phyloP scores from a whole-genome alignment of 306 rosid genomes.

The Calophaca sinica region DNA sequence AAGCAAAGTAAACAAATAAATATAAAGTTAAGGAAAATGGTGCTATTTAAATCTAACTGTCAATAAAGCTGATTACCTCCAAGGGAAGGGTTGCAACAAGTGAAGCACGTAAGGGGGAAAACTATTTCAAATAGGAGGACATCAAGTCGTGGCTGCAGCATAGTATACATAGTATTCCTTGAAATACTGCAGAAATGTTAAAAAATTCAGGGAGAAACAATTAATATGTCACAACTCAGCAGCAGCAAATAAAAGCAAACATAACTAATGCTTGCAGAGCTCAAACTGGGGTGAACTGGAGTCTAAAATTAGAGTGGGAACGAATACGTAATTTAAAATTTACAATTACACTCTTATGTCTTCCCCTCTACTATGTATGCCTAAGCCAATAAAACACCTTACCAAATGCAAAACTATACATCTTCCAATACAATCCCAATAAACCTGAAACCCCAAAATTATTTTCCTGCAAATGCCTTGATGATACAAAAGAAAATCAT shows the following conservation, averaged over 20 bases:
- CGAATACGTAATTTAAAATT: conserved; percentile 2
- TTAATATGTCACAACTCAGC: no score
- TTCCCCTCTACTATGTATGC: not conserved
- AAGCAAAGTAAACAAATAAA: conserved; percentile 37
- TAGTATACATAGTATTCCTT: no score
- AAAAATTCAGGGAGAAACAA: no score
- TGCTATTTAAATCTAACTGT: conserved; percentile 9
- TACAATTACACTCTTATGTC: no score
- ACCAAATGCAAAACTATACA: not conserved
- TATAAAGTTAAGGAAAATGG: conserved; percentile 11
- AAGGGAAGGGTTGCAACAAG: conserved; percentile 93
- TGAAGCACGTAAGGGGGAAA: no score
- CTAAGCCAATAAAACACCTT: conserved; percentile 1
- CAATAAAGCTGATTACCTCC: conserved; percentile 64
- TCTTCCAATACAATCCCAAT: not conserved
- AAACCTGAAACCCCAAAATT: not conserved
- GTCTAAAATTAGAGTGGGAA: conserved; percentile 15
- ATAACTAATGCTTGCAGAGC: conserved; percentile 6
- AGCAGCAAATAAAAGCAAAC: no score
- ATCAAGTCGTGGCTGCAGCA: no score
- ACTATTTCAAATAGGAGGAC: no score
- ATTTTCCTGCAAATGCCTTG: not conserved
- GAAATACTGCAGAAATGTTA: no score
- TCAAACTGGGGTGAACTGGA: not conserved
- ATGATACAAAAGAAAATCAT: not conserved